Evolutionary conservation across 805 yeast species (phyloP), one percentile per base, ranked within the genome.

Genomic region (Saccharomycopsis selenospora): DNA sequence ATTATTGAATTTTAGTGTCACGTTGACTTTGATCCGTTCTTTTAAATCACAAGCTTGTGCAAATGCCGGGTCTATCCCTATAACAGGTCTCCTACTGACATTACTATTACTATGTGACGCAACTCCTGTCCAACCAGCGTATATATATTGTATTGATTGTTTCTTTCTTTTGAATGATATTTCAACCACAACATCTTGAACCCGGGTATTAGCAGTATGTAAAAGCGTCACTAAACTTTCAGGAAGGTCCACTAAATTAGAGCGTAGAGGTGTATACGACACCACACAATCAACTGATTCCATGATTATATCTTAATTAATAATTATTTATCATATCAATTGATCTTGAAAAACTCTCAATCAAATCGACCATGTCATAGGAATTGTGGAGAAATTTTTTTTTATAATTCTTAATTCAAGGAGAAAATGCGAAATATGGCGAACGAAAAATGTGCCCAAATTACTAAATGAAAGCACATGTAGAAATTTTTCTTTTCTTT

Each of bases 71-170:
- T 87, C 95, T 7, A 86, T 67, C 54, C 82, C 89, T 3, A 87
- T 44, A 2, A 62, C 51, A 25, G 55, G 52, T 2, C 42, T 43
- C 40, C n/a, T 24, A 45, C 47, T 24, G 50, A 48, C 10, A 36
- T 33, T 28, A 10, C 33, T n/a, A 48, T 13, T 61, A 51, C 11
- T 14, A 1, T 50, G 46, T 7, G 71, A 61, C 3, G 72, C 61
- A 69, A 76, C 66, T 1, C 89, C 89, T 11, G 82, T 69, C 89
- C 89, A 82, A 3, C 88, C 89, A 17, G 77, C 71, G 54, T 71
- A 80, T 3, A 27, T 66, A 18, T 41, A 20, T 51, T 52, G 25
- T n/a, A 49, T 36, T 47, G 57, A 49, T 57, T 67, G 36, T 49
- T 57, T 25, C 55, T 57, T 30, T 48, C 51, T 47, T 49, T 57